Conservation (phyloP, 2,329 filamentous ascomycete species). For the Aspergillus novoparasiticus region DNA sequence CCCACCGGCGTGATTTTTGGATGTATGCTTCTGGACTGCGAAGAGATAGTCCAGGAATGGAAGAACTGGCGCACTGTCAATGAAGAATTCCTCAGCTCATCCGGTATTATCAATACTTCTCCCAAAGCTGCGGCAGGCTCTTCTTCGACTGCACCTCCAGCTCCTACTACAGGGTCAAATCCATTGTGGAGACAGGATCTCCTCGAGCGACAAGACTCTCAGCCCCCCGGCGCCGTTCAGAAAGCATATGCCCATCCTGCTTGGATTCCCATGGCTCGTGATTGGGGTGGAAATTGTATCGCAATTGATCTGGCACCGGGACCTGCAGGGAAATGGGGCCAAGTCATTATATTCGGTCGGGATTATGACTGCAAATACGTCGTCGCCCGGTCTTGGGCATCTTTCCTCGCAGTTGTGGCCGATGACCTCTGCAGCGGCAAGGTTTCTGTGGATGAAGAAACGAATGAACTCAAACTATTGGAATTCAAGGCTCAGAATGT, state of each 20-base stretch:
- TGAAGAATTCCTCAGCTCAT: constrained; percentile 75
- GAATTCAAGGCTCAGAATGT: constrained; percentile 89
- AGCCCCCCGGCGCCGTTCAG: constrained; percentile 83
- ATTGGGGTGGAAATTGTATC: constrained; percentile 98
- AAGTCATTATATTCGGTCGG: constrained; percentile 93
- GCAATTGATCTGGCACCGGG: constrained; percentile 91
- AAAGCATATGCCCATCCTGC: constrained; percentile 90
- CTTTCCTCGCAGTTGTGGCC: constrained; percentile 81
- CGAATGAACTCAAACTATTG: constrained; percentile 83
- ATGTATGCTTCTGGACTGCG: constrained; percentile 94
- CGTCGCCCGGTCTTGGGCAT: constrained; percentile 85
- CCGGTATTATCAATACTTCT: constrained; percentile 55
- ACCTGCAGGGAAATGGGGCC: constrained; percentile 87
- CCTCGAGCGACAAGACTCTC: constrained; percentile 79
- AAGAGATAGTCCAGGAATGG: constrained; percentile 98
- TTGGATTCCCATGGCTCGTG: constrained; percentile 94
- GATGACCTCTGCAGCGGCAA: constrained; percentile 90
- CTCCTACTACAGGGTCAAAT: constrained; percentile 53
- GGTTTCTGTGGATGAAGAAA: constrained; percentile 91
- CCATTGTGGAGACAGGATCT: constrained; percentile 83
- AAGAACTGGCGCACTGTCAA: constrained; percentile 94
- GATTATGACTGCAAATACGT: constrained; percentile 99
- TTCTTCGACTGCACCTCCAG: constrained; percentile 61
- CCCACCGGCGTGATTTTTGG: constrained; percentile 93
- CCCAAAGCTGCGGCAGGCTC: constrained; percentile 71